Conservation (phyloP, 2,329 filamentous ascomycete genomes). For the Clonostachys rhizophaga region DNA sequence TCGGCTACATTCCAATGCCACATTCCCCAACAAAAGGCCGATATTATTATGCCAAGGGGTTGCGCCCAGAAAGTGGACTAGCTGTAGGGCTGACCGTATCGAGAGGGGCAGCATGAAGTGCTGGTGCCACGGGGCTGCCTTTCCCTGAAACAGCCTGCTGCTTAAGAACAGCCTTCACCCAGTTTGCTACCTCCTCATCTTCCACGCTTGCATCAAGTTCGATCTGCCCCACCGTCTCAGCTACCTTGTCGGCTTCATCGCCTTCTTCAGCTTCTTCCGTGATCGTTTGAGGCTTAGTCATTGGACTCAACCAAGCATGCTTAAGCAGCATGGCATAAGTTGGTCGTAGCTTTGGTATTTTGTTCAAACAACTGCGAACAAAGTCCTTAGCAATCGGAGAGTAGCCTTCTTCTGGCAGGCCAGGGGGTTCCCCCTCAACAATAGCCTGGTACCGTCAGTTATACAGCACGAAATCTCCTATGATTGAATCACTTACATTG, state of each 20-base stretch:
- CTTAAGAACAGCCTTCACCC: slow-evolving; percentile 73
- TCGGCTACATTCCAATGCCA: no score
- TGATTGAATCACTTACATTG: slow-evolving; percentile 61
- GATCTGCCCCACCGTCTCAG: slow-evolving; percentile 37
- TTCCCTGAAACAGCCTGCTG: slow-evolving; percentile 26
- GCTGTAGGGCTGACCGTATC: slow-evolving; percentile 60
- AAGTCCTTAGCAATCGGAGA: slow-evolving; percentile 80
- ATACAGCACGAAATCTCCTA: not conserved
- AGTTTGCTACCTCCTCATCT: slow-evolving; percentile 80
- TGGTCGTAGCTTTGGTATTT: slow-evolving; percentile 87
- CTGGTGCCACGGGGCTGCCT: slow-evolving; percentile 56
- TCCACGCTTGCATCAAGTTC: slow-evolving; percentile 37
- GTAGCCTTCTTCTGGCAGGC: slow-evolving; percentile 74
- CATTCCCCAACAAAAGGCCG: no score
- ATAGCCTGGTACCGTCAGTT: slow-evolving; percentile 64
- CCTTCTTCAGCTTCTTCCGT: slow-evolving; percentile 64
- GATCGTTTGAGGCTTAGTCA: slow-evolving; percentile 74
- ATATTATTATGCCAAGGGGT: no score
- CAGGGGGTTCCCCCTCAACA: slow-evolving; percentile 92
- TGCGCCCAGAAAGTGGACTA: no score
- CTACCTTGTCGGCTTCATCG: slow-evolving; percentile 37
- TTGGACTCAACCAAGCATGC: slow-evolving; percentile 78
- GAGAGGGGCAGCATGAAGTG: slow-evolving; percentile 81
- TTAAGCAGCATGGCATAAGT: slow-evolving; percentile 86
- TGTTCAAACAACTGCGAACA: slow-evolving; percentile 85